Evolutionary conservation across 345 rosid genomes (phyloP).

Genomic region (Viola odorata): DNA sequence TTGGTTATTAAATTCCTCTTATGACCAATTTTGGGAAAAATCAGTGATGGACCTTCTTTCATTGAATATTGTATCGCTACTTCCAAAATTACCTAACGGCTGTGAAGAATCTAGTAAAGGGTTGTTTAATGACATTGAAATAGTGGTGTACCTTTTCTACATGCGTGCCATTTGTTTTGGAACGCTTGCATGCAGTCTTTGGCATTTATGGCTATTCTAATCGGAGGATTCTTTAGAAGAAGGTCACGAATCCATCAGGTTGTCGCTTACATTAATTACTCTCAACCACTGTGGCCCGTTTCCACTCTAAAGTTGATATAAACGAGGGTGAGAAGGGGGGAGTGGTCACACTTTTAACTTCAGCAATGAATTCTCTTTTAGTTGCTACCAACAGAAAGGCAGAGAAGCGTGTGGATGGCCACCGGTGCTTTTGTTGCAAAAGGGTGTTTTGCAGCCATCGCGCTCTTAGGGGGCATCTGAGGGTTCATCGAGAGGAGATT

Average conservation of each 20-base stretch:
- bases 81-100: too few species aligned
- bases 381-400: constrained; percentile 2
- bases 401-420: background rate
- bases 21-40: too few species aligned
- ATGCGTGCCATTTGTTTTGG: constrained; percentile 12
- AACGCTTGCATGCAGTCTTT: constrained; percentile 2
- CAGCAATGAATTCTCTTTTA: constrained; percentile 21
- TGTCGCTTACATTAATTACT: constrained; percentile 17
- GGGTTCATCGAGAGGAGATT: constrained; percentile 22
- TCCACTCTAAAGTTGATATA: constrained; percentile 15
- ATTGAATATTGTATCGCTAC: too few species aligned
- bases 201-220: constrained; percentile 16
- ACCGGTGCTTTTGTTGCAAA: constrained; percentile 24
- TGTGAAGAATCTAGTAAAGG: background rate
- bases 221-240: constrained; percentile 3
- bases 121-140: background rate
- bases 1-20: too few species aligned
- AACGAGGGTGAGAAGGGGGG: constrained; percentile 10
- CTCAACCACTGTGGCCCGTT: constrained; percentile 9
- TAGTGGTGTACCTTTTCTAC: constrained; percentile 1
- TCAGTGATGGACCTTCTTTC: too few species aligned
- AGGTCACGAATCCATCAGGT: background rate
- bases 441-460: constrained; percentile 13
- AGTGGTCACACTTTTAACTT: constrained; percentile 14
- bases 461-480: constrained; percentile 26